Base-by-base conservation (phyloP, 768 basidiomycete species). In the Xerocomus potaroensis region DNA sequence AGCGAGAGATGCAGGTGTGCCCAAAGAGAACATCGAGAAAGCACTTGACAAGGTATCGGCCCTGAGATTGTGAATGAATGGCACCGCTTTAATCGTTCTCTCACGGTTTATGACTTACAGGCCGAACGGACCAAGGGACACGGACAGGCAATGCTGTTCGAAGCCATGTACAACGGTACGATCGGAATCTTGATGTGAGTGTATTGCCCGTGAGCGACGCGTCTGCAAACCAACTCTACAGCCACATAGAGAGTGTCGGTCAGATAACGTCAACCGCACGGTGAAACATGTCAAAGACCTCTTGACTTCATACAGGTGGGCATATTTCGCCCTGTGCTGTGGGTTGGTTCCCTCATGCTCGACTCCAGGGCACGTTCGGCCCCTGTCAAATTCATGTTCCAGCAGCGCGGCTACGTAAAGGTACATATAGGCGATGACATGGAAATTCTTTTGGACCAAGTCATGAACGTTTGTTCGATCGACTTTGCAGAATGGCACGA, bases 21-120 rank as follows among this genome's bases (percentile, higher is more conserved):
- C 84, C 11, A 85, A 76, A 53, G 81, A 83, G 36, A 86, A 84
- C 62, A 77, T 87, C 5, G 80, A 80, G 48, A 79, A 72, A 22
- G 78, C 83, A 0, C 64, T 86, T 38, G 73, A 72, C 35, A 78
- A 73, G 68, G 84, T 80, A 53, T 19, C 60, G 48, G 1, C 3
- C 19, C 5, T 35, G 21, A 5, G n/a, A 1, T n/a, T n/a, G n/a
- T n/a, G 15, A 15, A 14, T 9, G 30, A 36, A 31, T 30, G 18
- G 6, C 8, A 33, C 35, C 18, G 35, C 34, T 22, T 24, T 41
- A 27, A 18, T 3, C 9, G 16, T 12, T 18, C 24, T 8, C 33
- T 54, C 36, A 46, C 41, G n/a, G 16, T n/a, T 23, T n/a, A 5
- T 19, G 7, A 10, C 36, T 32, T 42, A 15, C 51, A 82, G 76